Percentiles rank a stretch among this genome's conserved stretches.
Evolutionary conservation across 2,329 filamentous ascomycete genomes (phyloP).

Genomic region (Sporothrix inflata): DNA sequence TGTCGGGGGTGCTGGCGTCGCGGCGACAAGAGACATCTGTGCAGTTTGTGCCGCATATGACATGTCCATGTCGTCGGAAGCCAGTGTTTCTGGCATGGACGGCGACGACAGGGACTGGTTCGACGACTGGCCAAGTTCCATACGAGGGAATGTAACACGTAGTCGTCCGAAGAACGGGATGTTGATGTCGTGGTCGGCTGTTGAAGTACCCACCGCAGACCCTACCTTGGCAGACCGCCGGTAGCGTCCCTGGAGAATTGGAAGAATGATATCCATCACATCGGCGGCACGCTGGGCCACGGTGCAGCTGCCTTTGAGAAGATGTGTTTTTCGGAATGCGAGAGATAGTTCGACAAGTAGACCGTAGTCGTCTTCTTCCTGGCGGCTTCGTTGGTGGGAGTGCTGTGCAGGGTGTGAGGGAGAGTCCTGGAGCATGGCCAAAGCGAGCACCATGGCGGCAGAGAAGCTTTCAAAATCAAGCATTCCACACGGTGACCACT

Average conservation of each 20-base stretch:
- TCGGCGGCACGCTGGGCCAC: conserved; percentile 21
- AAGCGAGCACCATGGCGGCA: conserved; percentile 15
- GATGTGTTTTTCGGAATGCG: not conserved
- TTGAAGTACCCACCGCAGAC: not conserved
- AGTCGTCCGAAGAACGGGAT: conserved; percentile 22
- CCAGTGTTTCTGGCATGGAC: not conserved
- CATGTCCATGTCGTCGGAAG: not conserved
- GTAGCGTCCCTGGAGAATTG: conserved; percentile 12
- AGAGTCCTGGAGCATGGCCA: conserved; percentile 17
- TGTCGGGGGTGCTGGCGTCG: not conserved
- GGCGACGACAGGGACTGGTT: not conserved
- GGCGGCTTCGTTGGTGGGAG: not conserved
- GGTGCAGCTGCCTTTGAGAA: conserved; percentile 17
- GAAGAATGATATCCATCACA: conserved; percentile 21
- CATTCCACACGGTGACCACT: conserved; percentile 14
- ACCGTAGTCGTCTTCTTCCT: not conserved
- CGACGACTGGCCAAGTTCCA: not conserved
- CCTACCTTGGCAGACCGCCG: not conserved
- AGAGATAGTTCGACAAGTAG: not conserved
- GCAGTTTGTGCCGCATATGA: not conserved
- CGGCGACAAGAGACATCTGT: not conserved
- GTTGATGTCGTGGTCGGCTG: conserved; percentile 15
- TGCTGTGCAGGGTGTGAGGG: not conserved
- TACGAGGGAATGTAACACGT: not conserved
- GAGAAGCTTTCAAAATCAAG: conserved; percentile 22